phyloP scores from a whole-genome alignment of 257 asterid genomes.

The Coffea canephora region DNA sequence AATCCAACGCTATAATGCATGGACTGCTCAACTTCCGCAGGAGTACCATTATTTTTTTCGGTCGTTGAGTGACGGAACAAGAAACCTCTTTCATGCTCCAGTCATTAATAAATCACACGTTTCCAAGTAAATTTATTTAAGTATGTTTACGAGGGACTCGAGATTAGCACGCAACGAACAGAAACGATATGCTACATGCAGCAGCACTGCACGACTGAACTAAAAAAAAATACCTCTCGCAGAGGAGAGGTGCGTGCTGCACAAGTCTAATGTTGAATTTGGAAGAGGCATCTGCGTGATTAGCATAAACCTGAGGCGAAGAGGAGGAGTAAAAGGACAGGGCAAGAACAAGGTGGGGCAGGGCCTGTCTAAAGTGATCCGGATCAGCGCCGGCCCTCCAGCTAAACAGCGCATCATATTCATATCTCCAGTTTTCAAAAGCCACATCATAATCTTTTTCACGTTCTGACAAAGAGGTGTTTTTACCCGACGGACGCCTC shows the following conservation, averaged over 20 bases:
- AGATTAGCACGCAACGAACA: too few relatives aligned
- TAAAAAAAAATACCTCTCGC: too few relatives aligned
- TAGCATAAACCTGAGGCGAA: too few relatives aligned
- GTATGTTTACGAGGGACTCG: too few relatives aligned
- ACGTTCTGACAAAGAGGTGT: neutral
- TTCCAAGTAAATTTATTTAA: neutral
- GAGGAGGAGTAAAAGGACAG: neutral
- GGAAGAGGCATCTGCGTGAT: too few relatives aligned
- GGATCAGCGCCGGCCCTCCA: constrained; percentile 2
- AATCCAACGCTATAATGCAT: neutral
- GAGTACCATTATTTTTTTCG: neutral
- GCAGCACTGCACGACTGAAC: too few relatives aligned
- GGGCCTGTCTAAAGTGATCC: neutral
- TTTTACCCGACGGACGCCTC: neutral
- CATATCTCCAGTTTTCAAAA: neutral
- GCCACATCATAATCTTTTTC: neutral
- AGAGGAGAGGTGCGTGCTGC: too few relatives aligned
- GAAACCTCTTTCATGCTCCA: neutral
- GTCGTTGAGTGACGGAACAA: neutral
- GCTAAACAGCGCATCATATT: neutral
- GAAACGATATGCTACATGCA: too few relatives aligned
- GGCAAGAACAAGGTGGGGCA: neutral
- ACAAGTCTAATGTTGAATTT: too few relatives aligned
- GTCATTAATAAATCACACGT: neutral
- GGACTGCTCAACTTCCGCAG: neutral